Conservation (phyloP, 2,329 filamentous ascomycete genomes). For the Neonectria coccinea region DNA sequence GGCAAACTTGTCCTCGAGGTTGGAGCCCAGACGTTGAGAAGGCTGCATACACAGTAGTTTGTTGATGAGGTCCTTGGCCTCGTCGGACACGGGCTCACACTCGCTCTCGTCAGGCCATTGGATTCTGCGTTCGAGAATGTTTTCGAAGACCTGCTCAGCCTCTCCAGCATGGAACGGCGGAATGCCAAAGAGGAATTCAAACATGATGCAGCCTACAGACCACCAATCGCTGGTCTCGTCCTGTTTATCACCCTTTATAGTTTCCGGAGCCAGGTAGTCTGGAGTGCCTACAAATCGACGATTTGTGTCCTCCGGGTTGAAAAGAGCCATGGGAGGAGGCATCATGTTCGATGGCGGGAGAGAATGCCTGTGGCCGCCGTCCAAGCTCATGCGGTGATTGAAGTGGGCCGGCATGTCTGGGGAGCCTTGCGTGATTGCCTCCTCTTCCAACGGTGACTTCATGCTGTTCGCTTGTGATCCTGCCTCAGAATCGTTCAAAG, state of each 20-base stretch:
- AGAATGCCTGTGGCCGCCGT: slow-evolving; percentile 50
- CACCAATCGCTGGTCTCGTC: slow-evolving; percentile 99
- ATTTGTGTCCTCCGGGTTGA: slow-evolving; percentile 93
- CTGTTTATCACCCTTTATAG: slow-evolving; percentile 93
- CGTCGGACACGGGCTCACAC: slow-evolving; percentile 78
- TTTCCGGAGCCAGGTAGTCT: slow-evolving; percentile 96
- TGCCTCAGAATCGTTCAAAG: slow-evolving; percentile 71
- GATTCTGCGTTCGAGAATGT: slow-evolving; percentile 89
- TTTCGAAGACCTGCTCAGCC: slow-evolving; percentile 95
- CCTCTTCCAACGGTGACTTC: slow-evolving; percentile 78
- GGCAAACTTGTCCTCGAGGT: slow-evolving; percentile 82
- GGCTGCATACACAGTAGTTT: slow-evolving; percentile 89
- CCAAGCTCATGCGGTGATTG: slow-evolving; percentile 48
- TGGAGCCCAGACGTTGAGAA: slow-evolving; percentile 83
- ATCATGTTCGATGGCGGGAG: slow-evolving; percentile 74
- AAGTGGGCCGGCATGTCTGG: slow-evolving; percentile 74
- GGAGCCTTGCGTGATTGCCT: slow-evolving; percentile 78
- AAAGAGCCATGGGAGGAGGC: slow-evolving; percentile 92
- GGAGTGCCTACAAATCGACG: slow-evolving; percentile 96
- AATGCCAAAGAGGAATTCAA: slow-evolving; percentile 93
- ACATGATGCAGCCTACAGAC: slow-evolving; percentile 98
- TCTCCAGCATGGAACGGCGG: slow-evolving; percentile 93
- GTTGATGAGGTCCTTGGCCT: slow-evolving; percentile 95
- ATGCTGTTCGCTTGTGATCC: slow-evolving; percentile 58
- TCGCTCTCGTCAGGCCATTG: slow-evolving; percentile 91